Evolutionary conservation across 176 grass and related monocot genomes (phyloP), one percentile per base, ranked within the genome.

Genomic region (Pontederia crassipes): DNA sequence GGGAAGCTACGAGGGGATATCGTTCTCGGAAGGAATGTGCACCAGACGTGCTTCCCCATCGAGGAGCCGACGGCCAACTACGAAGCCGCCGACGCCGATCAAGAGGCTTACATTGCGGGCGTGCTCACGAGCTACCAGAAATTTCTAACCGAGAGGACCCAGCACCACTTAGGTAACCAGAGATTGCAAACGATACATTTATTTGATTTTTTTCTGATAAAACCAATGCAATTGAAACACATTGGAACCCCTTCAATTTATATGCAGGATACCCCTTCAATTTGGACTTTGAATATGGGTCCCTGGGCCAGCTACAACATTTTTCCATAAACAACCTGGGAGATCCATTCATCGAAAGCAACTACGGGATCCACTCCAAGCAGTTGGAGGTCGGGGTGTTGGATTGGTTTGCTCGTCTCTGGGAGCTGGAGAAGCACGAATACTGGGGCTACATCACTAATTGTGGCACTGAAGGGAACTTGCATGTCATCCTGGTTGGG

Each of bases 401-500:
- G 10, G 85, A 95, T 82, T 95, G 85, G 85, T 95, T 95, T 45
- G 89, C 89, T 75, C 75, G 85, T 46, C 81, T 95, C 6, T 95
- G 89, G 89, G 85, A 88, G 7, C 40, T 88, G 12, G 79, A 85
- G 58, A 88, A 85, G 55, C 10, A 85, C 46, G 81, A 88, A 58
- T 95, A 95, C 52, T 95, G 89, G 89, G 89, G 89, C 11, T 89
- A 95, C 72, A 89, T 95, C 64, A 95, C 85, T 26, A 89, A 89
- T 65, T 95, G 89, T n/a, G 89, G 89, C 17, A 95, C 89, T 8
- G 89, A 95, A 74, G 89, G 85, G 50, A 95, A 95, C 67, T 65
- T 95, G 61, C 89, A 95, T 69, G 89, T 85, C 26, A 82, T 95
- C 72, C 85, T 95, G 75, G 81, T 95, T 2, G 85, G 89, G 89